Evolutionary conservation across 305 asterid genomes (phyloP), one percentile per base, ranked within the genome.

Genomic region (Solanum chacoense): DNA sequence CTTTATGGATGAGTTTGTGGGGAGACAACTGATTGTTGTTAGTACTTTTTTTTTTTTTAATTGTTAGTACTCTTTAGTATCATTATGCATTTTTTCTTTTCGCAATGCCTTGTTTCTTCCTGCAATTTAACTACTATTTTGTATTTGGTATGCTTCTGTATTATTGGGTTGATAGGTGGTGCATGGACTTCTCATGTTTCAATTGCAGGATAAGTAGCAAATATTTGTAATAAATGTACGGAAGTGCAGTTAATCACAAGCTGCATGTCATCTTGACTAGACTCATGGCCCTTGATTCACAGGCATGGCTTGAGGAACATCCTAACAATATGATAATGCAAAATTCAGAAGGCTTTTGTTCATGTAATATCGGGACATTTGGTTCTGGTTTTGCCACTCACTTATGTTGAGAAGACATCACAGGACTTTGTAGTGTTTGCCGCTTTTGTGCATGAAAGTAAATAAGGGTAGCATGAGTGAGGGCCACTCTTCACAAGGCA

Each of bases 401-500:
- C 85, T 37, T 78, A 37, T n/a, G n/a, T 34, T 78, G 85, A 78
- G 85, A 37, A 37, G 85, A 78, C 31, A 37, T 37, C 22, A 14
- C n/a, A 37, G 34, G 40, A 37, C 16, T 65, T 71, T 16, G 28
- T 84, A 38, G 35, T 85, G 77, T 32, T 90, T 32, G 26, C 36
- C 89, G 84, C 76, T 87, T 86, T 69, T 90, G 85, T 88, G 32
- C 88, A 36, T 85, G 90, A 88, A 77, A 81, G 31, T 87, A 79
- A 91, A 31, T 42, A 94, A 89, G 95, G 89, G 91, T 89, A 92
- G 93, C 40, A 84, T 8, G 78, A 88, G 74, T 81, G 95, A 93
- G 90, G 95, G 92, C 36, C 67, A 88, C 88, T 90, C 93, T 29
- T 89, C 92, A 85, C 90, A 83, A 35, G 91, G 87, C 88, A 90